These are phyloP conservation scores for Echites panduratus DNA, from an alignment of 257 asterid species.

Conservation along the genomic window DNA sequence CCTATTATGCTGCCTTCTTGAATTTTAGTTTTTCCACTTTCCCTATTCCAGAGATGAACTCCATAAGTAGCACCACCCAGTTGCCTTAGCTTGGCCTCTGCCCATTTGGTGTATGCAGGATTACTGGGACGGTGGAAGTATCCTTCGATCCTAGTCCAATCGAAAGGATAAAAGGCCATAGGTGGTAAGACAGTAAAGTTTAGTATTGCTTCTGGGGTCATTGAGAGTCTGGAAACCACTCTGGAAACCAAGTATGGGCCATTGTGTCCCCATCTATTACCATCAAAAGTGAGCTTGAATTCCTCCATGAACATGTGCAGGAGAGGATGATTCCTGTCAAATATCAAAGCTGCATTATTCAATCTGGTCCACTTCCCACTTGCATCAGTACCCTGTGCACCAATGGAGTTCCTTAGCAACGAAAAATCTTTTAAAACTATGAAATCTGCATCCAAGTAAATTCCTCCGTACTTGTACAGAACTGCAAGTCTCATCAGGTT, in stretches of 20 bases:
- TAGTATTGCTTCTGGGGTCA: not conserved
- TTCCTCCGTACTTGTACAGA: conserved; percentile 60
- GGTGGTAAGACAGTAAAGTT: conserved; percentile 51
- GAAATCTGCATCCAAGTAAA: conserved; percentile 61
- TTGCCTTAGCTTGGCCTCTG: conserved; percentile 33
- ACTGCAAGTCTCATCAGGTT: conserved; percentile 59
- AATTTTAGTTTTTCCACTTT: conserved; percentile 36
- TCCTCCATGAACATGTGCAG: conserved; percentile 57
- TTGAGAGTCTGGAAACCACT: conserved; percentile 34
- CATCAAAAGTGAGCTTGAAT: conserved; percentile 55
- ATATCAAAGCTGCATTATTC: conserved; percentile 60
- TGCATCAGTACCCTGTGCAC: conserved; percentile 46
- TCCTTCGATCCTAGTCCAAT: conserved; percentile 39
- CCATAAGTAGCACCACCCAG: conserved; percentile 40
- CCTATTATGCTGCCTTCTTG: conserved; percentile 65
- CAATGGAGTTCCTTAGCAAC: conserved; percentile 46
- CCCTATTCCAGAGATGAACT: conserved; percentile 70
- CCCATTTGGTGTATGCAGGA: conserved; percentile 31
- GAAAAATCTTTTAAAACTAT: conserved; percentile 52
- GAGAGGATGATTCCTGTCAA: conserved; percentile 55
- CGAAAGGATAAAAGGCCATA: conserved; percentile 60
- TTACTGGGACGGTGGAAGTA: conserved; percentile 34
- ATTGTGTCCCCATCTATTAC: conserved; percentile 70
- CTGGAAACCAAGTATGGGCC: conserved; percentile 75
- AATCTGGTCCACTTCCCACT: conserved; percentile 60